Evolutionary conservation across 2,329 filamentous ascomycete genomes (phyloP), one percentile per base, ranked within the genome.

Genomic region (Penicillium nordicum): DNA sequence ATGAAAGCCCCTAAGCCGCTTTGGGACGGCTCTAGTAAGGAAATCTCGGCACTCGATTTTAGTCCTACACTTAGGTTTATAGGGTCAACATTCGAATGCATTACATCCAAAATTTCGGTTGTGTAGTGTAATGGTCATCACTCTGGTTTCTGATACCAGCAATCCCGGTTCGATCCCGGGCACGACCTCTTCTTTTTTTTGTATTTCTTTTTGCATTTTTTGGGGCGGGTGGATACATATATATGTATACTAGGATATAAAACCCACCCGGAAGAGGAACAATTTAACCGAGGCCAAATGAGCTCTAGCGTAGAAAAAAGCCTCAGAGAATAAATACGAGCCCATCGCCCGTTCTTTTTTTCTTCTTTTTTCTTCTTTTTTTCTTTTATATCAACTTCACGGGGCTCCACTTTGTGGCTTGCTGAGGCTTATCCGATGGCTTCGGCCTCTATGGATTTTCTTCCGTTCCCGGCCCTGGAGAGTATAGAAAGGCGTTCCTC

Each of bases 401-500:
- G 60, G 60, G 60, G 58, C 60, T 62, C 60, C 60, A 62, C 58
- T 51, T 45, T 62, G 60, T 62, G 60, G 60, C 60, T 60, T 62
- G 60, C 60, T 62, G 60, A 62, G 45, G 58, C 55, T 60, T 56
- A 60, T 53, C 43, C 60, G 52, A 53, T 54, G 52, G 52, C 55
- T 60, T 60, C 50, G 57, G 58, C 55, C 50, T 60, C 43, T 25
- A 34, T 62, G 60, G 60, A 44, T 60, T 60, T 60, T 57, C 53
- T 62, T 62, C 60, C 60, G 60, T 62, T 62, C 60, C 60, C 60
- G 60, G 60, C 55, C 58, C 60, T 62, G 60, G 55, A 62, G 60
- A 62, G 60, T 60, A 48, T 60, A 56, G 52, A 49, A 62, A 56
- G 52, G 23, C 60, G 58, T 41, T 56, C 50, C 55, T 62, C 36